Conservation (phyloP, 164 flowering plant genomes). For the Brasenia schreberi region DNA sequence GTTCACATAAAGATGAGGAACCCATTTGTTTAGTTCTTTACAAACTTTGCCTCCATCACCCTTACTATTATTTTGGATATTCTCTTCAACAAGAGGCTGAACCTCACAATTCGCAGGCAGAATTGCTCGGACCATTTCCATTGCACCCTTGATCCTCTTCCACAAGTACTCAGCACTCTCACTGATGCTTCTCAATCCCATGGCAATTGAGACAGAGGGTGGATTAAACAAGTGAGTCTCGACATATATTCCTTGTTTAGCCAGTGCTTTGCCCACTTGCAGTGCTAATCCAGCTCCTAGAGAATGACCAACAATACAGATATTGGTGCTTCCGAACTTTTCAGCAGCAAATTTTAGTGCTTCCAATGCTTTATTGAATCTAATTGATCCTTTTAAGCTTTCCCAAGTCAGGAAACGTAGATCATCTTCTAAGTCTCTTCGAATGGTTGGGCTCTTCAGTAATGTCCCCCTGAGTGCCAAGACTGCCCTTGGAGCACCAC, state of each 20-base stretch:
- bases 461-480: slow-evolving; percentile 81
- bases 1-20: slow-evolving; percentile 68
- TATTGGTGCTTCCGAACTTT: slow-evolving; percentile 59
- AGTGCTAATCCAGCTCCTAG: slow-evolving; percentile 94
- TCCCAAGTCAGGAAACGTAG: slow-evolving; percentile 95
- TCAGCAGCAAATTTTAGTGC: slow-evolving; percentile 31
- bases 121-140: slow-evolving; percentile 20
- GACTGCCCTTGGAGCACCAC: slow-evolving; percentile 88
- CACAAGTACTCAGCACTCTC: slow-evolving; percentile 66
- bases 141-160: slow-evolving; percentile 36
- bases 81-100: slow-evolving; percentile 5
- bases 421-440: slow-evolving; percentile 85
- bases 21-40: slow-evolving; percentile 40
- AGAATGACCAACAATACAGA: slow-evolving; percentile 84
- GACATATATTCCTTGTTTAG: slow-evolving; percentile 68
- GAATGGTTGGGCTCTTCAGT: slow-evolving; percentile 62
- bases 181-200: slow-evolving; percentile 57
- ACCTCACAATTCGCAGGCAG: slow-evolving; percentile 36
- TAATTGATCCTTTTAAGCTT: slow-evolving; percentile 73
- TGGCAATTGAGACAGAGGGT: slow-evolving; percentile 82
- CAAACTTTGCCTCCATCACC: slow-evolving; percentile 1
- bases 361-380: slow-evolving; percentile 50
- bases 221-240: slow-evolving; percentile 95
- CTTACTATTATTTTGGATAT: slow-evolving; percentile 10
- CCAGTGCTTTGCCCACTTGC: slow-evolving; percentile 81